Base-by-base conservation (phyloP, 2,329 filamentous ascomycete genomes). In the Thelonectria olida region DNA sequence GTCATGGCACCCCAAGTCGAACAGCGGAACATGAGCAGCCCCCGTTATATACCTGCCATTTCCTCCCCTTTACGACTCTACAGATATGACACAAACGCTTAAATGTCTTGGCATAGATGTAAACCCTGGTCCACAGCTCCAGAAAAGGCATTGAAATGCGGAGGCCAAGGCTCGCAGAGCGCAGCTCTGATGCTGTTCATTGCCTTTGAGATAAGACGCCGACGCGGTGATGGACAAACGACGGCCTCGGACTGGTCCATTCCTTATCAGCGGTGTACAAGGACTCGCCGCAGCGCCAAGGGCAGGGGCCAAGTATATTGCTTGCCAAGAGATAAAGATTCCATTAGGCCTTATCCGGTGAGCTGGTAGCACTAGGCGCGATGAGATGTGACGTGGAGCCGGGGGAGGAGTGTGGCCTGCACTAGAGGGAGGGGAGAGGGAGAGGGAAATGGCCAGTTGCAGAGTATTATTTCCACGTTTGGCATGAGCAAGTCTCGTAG, bases 321-420 rank as follows among this genome's bases (percentile, higher is more conserved):
- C 5, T 44, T 55, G 53, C 53, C 53, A 55, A 55, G 53, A 55
- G 53, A 55, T 55, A 55, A 55, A 45, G 20, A 25, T 23, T 27
- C 19, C 25, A 25, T 48, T 38, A 47, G 22, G 23, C 34, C 44
- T 41, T 49, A 55, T 55, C 44, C 31, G 53, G 45, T 22, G 27
- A 22, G 27, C 17, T 39, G 23, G 53, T 27, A 47, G 17, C n/a
- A 34, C 17, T 10, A 8, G 12, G 39, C 9, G 38, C n/a, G 15
- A 41, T 41, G 38, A 34, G 31, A 34, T 34, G 31, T 4, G 12
- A 10, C 9, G 31, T 34, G 31, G 31, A 34, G 13, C 31, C 15
- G 5, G 31, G 31, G 31, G 31, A 34, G 31, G 7, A 15, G 12
- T 10, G 13, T 34, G 15, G 13, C 38, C 19, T 41, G 38, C 28